Base-by-base conservation (phyloP, 805 yeast species). In the Teunomyces gatunensis region DNA sequence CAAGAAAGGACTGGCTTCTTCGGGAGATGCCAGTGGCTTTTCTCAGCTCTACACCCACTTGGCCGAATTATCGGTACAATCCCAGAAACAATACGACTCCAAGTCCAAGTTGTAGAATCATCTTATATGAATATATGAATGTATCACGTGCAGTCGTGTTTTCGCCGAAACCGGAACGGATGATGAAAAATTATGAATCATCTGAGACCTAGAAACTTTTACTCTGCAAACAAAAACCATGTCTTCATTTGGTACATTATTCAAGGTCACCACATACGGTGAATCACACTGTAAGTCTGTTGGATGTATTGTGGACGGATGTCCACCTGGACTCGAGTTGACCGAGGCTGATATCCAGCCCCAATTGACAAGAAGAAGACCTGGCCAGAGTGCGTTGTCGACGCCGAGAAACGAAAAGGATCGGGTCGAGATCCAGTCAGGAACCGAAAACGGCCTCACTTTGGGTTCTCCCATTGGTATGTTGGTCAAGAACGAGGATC, bases 331-430 rank as follows among this genome's bases (percentile, higher is more conserved):
- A 28, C 77, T 94, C 80, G 78, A 82, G 6, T 79, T 94, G 46
- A 78, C 86, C 13, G 97, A 89, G 68, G 82, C 73, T 4, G 98
- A 94, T 63, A 80, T 94, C 56, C 99, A 94, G 74, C 96, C 97
- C 13, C 99, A 94, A 75, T 73, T 94, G 58, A 84, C 96, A 18
- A 83, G 99, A 73, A 86, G 99, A 78, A 85, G 99, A 73, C 99
- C 99, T 1, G 99, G 99, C 44, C 99, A 94, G 71, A 82, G 91
- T 43, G 87, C 86, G 54, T 74, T 94, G 50, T 81, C 96, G 18
- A 94, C 99, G 5, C 99, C 99, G 57, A 79, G 99, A 74, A 85
- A 94, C 65, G 99, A 94, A 70, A 91, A 92, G 60, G 99, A 94
- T 66, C 77, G 76, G 47, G 99, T 94, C 20, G 85, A 83, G 57